phyloP scores from a whole-genome alignment of 1,139 yeast genomes.

The Hyphopichia burtonii region DNA sequence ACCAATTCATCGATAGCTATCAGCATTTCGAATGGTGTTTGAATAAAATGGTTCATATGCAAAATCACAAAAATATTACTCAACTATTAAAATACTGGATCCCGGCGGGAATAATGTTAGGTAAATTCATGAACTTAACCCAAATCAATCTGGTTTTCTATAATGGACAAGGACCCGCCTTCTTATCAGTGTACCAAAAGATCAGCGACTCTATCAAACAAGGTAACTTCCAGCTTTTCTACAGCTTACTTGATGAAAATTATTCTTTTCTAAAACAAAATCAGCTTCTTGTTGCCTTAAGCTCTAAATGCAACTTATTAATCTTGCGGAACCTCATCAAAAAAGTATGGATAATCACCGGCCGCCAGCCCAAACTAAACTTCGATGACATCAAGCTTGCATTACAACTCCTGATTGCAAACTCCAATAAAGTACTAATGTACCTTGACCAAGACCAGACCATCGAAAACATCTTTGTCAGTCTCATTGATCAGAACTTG shows the following conservation, averaged over 20 bases:
- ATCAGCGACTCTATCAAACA: conserved; percentile 30
- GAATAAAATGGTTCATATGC: conserved; percentile 17
- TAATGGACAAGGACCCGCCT: conserved; percentile 19
- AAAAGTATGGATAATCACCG: conserved; percentile 31
- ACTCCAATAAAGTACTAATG: neutral
- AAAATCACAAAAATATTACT: conserved; percentile 28
- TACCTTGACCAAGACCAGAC: conserved; percentile 25
- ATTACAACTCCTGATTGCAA: conserved; percentile 13
- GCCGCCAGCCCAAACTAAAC: conserved; percentile 25
- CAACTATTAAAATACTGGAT: conserved; percentile 51
- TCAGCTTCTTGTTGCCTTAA: conserved; percentile 28
- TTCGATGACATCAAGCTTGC: conserved; percentile 27
- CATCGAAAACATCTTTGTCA: conserved; percentile 48
- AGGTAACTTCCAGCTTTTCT: conserved; percentile 43
- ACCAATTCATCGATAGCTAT: conserved; percentile 55
- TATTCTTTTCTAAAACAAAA: conserved; percentile 35
- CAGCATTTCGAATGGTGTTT: conserved; percentile 66
- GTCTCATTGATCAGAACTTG: conserved; percentile 52
- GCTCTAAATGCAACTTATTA: conserved; percentile 36
- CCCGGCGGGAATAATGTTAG: conserved; percentile 57
- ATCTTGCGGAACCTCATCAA: conserved; percentile 46
- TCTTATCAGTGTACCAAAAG: conserved; percentile 34
- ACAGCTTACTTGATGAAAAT: conserved; percentile 25
- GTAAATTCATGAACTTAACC: conserved; percentile 32
- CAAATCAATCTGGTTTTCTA: conserved; percentile 27